Base-by-base conservation (phyloP, 768 basidiomycete species). In the Tulasnella sp. region DNA sequence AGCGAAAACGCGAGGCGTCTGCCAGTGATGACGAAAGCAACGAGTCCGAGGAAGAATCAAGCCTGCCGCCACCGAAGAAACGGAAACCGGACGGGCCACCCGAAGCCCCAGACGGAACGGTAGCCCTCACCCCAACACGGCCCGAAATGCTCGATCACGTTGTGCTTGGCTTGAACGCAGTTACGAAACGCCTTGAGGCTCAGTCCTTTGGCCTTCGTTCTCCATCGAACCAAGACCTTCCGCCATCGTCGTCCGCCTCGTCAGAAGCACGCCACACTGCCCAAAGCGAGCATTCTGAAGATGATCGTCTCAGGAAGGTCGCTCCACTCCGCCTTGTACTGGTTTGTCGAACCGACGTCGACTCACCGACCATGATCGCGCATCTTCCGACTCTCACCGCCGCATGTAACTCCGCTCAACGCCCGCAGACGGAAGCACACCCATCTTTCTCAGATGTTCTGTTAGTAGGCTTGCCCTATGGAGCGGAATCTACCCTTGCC, bases 361-460 rank as follows among this genome's bases (percentile, higher is more conserved):
- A 95, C 83, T 93, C 94, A 16, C 88, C 91, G 12, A 85, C 90
- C 24, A 86, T 95, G 74, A 87, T 95, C 75, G 90, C 90, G 72
- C 94, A 96, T 84, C 84, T 96, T 31, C 94, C 92, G 14, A 89
- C 91, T 82, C 87, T 96, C 46, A 89, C 94, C 7, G 94, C 95
- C 0, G 89, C 92, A 0, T 93, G 88, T 83, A 96, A 96, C 85
- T 90, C 83, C 77, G 81, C 8, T 62, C 74, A n/a, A 5, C 46
- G 19, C 77, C 81, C 78, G 62, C 92, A 36, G 14, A 18, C 62
- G 31, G 56, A 73, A 10, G 78, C 46, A 24, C 79, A 81, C 46
- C 83, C 81, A 82, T 42, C 34, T 38, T 27, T 79, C 46, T 38
- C 74, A 7, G 82, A 84, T 40, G 85, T 92, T 76, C 90, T 88